Conservation (phyloP, 306 rosid genomes). For the Casuarina cunninghamiana region DNA sequence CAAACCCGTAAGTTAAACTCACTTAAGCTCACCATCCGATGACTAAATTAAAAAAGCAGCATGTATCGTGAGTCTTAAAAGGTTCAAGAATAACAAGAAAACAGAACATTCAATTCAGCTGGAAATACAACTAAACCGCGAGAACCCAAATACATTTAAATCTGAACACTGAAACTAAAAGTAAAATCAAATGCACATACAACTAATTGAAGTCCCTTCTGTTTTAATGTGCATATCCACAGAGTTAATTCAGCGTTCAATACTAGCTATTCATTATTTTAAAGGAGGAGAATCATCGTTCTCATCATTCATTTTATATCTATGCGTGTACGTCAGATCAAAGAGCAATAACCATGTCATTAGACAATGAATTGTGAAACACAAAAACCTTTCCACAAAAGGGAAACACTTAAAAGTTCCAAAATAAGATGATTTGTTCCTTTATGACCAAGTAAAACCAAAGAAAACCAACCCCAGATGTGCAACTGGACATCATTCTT, state of each 20-base stretch:
- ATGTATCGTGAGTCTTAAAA: neutral
- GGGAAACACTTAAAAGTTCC: too few relatives aligned
- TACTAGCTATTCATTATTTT: neutral
- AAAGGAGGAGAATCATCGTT: neutral
- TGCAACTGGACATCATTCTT: neutral
- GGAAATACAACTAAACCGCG: neutral
- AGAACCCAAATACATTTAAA: neutral
- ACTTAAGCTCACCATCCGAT: neutral
- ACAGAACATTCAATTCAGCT: neutral
- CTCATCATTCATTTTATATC: neutral
- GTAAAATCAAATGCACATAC: neutral
- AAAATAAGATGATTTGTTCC: too few relatives aligned
- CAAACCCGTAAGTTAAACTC: neutral
- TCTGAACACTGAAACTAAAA: neutral
- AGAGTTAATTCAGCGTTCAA: neutral
- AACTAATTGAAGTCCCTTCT: neutral
- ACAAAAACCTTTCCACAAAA: too few relatives aligned
- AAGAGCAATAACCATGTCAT: too few relatives aligned
- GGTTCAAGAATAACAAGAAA: neutral
- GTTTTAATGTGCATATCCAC: neutral
- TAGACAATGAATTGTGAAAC: too few relatives aligned
- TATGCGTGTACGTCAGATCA: too few relatives aligned
- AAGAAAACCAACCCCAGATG: neutral
- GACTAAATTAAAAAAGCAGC: neutral
- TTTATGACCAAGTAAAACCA: neutral